Evolutionary conservation across 805 yeast genomes (phyloP).

Genomic region (Zygoascus biomembranicola): DNA sequence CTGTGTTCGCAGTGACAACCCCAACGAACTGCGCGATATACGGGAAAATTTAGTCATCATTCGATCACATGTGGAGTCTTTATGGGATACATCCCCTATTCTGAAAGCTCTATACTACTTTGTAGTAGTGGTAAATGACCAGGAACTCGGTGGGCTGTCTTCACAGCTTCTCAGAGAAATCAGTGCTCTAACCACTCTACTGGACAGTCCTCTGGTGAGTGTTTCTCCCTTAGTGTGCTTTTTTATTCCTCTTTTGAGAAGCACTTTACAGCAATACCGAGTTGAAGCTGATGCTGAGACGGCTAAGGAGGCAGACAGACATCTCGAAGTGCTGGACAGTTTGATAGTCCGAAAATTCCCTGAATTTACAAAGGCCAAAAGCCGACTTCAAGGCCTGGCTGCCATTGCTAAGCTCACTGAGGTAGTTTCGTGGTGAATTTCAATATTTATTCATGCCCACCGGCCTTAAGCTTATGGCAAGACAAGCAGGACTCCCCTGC

Average conservation of each 20-base stretch:
- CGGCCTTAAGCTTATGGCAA: too few species aligned
- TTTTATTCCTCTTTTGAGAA: slow-evolving; percentile 13
- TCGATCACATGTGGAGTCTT: slow-evolving; percentile 9
- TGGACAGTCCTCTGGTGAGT: slow-evolving; percentile 17
- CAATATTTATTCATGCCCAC: too few species aligned
- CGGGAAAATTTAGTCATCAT: background rate
- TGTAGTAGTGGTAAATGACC: slow-evolving; percentile 9
- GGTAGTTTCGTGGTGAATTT: background rate
- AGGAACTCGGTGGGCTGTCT: background rate
- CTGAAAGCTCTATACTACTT: slow-evolving; percentile 18
- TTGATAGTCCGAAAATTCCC: slow-evolving; percentile 13
- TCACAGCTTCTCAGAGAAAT: slow-evolving; percentile 5
- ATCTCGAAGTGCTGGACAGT: slow-evolving; percentile 10
- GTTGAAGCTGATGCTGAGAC: background rate
- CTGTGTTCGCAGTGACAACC: background rate
- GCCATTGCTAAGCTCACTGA: slow-evolving; percentile 12
- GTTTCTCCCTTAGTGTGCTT: slow-evolving; percentile 17
- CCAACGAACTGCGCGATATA: slow-evolving; percentile 2
- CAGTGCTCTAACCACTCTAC: slow-evolving; percentile 9
- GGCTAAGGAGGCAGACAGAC: background rate
- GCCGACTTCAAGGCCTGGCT: slow-evolving; percentile 17
- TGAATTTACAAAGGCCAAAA: slow-evolving; percentile 6
- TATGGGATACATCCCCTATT: slow-evolving; percentile 21
- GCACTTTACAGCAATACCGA: slow-evolving; percentile 3
- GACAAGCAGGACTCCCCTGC: too few species aligned